Evolutionary conservation across 2,329 filamentous ascomycete species (phyloP).

Genomic region (Monilinia laxa): DNA sequence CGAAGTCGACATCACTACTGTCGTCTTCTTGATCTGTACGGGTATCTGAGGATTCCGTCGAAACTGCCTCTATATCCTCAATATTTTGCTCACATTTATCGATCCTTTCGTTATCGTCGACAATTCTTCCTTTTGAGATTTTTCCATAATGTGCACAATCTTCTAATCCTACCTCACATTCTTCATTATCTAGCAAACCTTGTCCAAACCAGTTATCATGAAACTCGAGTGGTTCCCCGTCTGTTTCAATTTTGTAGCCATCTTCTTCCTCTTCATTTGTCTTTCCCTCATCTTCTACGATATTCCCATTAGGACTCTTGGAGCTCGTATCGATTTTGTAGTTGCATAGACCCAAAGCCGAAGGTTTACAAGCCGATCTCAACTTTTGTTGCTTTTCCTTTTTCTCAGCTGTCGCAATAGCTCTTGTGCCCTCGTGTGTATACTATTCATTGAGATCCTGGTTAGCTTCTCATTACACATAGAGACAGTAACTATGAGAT

Average conservation of each 20-base stretch:
- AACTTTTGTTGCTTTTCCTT: neutral
- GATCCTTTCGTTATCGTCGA: neutral
- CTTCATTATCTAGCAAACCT: neutral
- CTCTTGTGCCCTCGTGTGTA: conserved; percentile 9
- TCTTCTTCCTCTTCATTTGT: neutral
- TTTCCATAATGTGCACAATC: neutral
- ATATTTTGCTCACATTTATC: too few relatives aligned
- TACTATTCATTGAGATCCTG: neutral
- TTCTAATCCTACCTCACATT: neutral
- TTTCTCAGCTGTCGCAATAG: conserved; percentile 1
- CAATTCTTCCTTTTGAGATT: neutral
- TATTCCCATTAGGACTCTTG: neutral
- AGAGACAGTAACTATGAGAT: neutral
- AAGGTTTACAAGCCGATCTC: neutral
- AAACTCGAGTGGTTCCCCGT: conserved; percentile 4
- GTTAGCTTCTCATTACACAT: neutral
- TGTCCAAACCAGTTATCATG: conserved; percentile 10
- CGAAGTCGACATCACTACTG: neutral
- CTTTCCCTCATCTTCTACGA: neutral
- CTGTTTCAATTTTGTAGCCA: neutral
- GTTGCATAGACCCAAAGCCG: neutral
- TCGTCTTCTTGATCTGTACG: neutral
- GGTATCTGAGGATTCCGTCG: neutral
- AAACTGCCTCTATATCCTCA: neutral
- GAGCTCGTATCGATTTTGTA: neutral